A percentile compares a stretch with the other conserved stretches of the same genome.
Evolutionary conservation across 129 eudicot genomes (phyloP).

Genomic region (sunflower (Helianthus annuus)): HanXRQr2.0-SUNRISE NC_035447.2:61975165-61975664

Average conservation of each 20-base stretch:
- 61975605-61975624: slow-evolving; percentile 32
- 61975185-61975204: slow-evolving; percentile 45
- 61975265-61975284: slow-evolving; percentile 53
- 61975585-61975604: neutral
- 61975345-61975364: neutral
- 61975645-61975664: slow-evolving; percentile 67
- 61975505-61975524: neutral
- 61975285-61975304: neutral
- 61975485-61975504: neutral
- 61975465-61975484: neutral
- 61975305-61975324: neutral
- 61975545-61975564: neutral
- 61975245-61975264: slow-evolving; percentile 44
- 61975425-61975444: no score
- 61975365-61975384: neutral
- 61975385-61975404: neutral
- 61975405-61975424: neutral
- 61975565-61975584: no score
- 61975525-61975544: neutral
- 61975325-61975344: neutral
- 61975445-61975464: neutral
- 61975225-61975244: slow-evolving; percentile 42
- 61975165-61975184: slow-evolving; percentile 60
- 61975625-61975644: slow-evolving; percentile 60
- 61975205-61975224: slow-evolving; percentile 57